Conservation (phyloP, 176 grass and related monocot genomes). For the Ampelocalamus luodianensis region DNA sequence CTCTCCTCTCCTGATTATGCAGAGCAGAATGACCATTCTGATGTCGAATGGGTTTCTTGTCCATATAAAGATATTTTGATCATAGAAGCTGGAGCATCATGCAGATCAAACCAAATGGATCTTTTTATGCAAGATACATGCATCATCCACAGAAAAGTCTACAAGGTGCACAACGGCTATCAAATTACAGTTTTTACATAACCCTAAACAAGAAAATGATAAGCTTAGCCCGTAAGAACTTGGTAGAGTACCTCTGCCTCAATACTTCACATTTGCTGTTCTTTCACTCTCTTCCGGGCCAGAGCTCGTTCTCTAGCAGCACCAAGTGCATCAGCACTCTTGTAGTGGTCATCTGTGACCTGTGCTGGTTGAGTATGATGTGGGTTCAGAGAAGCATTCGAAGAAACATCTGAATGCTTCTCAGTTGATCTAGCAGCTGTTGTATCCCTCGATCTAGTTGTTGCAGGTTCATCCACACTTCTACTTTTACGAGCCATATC, state of each 20-base stretch:
- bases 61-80: neutral
- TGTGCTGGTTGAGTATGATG: slow-evolving; percentile 32
- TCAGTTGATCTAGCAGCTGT: neutral
- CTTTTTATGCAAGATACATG: neutral
- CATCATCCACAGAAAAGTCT: neutral
- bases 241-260: neutral
- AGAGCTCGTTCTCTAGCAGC: slow-evolving; percentile 74
- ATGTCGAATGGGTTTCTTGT: neutral
- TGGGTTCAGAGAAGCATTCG: slow-evolving; percentile 38
- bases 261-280: slow-evolving; percentile 37
- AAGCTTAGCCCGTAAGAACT: neutral
- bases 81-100: neutral
- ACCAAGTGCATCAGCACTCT: slow-evolving; percentile 67
- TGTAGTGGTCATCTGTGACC: slow-evolving; percentile 62
- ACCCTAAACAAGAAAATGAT: neutral
- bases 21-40: neutral
- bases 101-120: neutral
- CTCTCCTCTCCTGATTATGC: neutral
- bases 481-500: slow-evolving; percentile 31
- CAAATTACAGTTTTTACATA: neutral
- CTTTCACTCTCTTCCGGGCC: slow-evolving; percentile 82
- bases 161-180: neutral
- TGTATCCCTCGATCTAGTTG: slow-evolving; percentile 27
- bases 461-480: slow-evolving; percentile 34
- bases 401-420: neutral